Evolutionary conservation across 768 basidiomycete species (phyloP), one percentile per base, ranked within the genome.

Genomic region (Cyclocybe cylindracea): DNA sequence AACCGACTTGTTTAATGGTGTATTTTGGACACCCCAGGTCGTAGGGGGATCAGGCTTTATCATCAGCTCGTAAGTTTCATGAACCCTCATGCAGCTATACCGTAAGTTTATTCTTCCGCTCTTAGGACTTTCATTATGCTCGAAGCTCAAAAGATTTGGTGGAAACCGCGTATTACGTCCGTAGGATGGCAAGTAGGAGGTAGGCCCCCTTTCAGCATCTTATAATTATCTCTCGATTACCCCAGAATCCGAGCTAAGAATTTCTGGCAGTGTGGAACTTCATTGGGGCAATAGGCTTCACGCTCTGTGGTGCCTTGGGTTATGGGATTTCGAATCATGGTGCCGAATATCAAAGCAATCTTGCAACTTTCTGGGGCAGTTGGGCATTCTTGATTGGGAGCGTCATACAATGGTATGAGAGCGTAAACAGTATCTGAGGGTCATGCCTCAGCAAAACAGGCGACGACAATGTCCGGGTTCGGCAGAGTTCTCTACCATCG

Each of bases 341-440:
- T 18, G 74, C 69, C 11, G 70, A 71, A 38, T 85, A 83, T 56
- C 74, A 85, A 61, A 82, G 79, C 60, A 71, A 74, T 5, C 61
- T 81, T 41, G 71, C 71, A 5, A 85, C 83, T 0, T 85, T 81
- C 58, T 84, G 82, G 80, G 78, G 76, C 16, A 72, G 76, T 4
- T 85, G 82, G 80, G 83, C 78, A 2, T 86, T 86, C 69, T 67
- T 86, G 65, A 78, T 85, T 39, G 83, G 81, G 4, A 82, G 79
- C 55, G 55, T 76, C 0, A 59, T 81, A 13, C 84, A 85, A 66
- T 70, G 78, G 66, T 83, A 78, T 53, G 82, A 84, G 63, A 69
- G 66, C 39, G 72, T 77, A n/a, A 75, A 77, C 57, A 55, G 52
- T 79, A 80, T 57, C 59, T 85, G 46, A 71, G 41, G 41, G 43